phyloP scores from a whole-genome alignment of 164 flowering plant species.

The Tetrastigma voinierianum region DNA sequence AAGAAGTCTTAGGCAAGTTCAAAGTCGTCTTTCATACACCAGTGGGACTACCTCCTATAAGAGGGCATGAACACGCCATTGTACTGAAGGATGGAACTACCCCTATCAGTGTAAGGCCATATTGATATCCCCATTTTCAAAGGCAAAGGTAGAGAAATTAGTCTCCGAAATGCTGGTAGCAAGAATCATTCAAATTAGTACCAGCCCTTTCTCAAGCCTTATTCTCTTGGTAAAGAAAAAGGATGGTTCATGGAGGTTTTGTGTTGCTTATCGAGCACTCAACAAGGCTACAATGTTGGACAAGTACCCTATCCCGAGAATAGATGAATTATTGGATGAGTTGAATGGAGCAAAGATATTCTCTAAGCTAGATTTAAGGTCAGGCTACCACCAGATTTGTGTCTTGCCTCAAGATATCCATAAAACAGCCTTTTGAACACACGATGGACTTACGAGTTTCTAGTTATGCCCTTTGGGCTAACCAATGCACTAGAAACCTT shows the following conservation, averaged over 20 bases:
- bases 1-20: no score
- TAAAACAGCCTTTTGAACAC: constrained; percentile 16
- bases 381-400: constrained; percentile 14
- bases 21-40: no score
- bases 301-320: constrained; percentile 3
- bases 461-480: constrained; percentile 18
- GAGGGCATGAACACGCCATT: no score
- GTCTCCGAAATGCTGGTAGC: no score
- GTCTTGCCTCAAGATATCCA: background rate
- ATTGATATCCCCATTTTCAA: no score
- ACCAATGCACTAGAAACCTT: constrained; percentile 16
- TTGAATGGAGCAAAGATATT: constrained; percentile 4
- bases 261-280: constrained; percentile 7
- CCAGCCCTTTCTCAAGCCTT: no score
- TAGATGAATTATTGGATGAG: constrained; percentile 13
- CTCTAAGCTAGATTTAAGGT: constrained; percentile 11
- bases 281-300: constrained; percentile 5
- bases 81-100: no score
- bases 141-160: no score
- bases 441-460: constrained; percentile 16
- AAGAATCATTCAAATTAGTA: no score
- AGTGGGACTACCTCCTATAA: no score
- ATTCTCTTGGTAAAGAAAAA: constrained; percentile 3
- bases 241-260: constrained; percentile 8
- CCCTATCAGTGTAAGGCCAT: no score